Evolutionary conservation across 2,329 filamentous ascomycete genomes (phyloP).

Genomic region (Madurella mycetomatis): DNA sequence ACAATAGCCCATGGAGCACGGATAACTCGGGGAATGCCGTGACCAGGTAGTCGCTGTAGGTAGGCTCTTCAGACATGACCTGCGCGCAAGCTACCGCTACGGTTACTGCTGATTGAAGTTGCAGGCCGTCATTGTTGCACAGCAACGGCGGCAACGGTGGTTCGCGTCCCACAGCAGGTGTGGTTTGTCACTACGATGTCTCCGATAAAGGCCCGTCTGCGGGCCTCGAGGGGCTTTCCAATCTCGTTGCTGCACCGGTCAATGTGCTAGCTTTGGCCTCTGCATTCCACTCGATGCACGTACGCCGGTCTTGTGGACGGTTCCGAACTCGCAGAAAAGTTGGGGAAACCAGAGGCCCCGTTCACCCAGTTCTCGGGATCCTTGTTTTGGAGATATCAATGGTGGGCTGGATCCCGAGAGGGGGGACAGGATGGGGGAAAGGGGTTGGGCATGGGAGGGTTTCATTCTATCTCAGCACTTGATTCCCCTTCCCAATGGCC

Average conservation of each 20-base stretch:
- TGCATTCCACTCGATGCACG: background rate
- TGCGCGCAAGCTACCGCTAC: background rate
- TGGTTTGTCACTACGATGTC: background rate
- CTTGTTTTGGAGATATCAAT: slow-evolving; percentile 5
- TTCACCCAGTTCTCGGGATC: background rate
- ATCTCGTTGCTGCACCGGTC: background rate
- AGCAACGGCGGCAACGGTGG: background rate
- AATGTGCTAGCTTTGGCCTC: background rate
- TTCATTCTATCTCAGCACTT: slow-evolving; percentile 6
- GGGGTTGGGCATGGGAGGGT: background rate
- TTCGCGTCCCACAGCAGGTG: background rate
- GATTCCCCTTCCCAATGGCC: slow-evolving; percentile 9
- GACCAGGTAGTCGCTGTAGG: background rate
- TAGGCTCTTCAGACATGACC: background rate
- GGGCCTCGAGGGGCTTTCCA: background rate
- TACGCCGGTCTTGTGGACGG: background rate
- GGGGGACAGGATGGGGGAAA: background rate
- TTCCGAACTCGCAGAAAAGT: background rate
- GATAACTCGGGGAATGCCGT: background rate
- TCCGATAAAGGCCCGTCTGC: background rate
- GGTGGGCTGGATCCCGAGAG: slow-evolving; percentile 8
- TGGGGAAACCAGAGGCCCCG: background rate
- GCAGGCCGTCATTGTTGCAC: background rate
- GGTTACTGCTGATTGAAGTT: slow-evolving; percentile 1
- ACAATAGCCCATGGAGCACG: background rate